Evolutionary conservation across 179 eudicot species (phyloP).

Genomic region (Actinidia chinensis): DNA sequence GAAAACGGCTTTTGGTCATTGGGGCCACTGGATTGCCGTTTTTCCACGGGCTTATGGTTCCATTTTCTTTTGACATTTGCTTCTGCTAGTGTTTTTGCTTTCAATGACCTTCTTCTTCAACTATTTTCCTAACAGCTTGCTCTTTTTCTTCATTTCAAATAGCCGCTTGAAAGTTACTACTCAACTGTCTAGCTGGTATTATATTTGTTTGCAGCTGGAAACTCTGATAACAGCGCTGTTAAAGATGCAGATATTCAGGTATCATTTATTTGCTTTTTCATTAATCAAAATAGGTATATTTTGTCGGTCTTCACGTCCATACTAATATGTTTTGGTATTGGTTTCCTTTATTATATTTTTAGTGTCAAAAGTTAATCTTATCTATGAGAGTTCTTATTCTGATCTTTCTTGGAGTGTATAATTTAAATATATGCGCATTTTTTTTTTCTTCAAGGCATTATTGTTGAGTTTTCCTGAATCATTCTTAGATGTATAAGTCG

Average conservation of each 20-base stretch:
- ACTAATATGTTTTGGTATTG: not conserved
- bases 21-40: no score
- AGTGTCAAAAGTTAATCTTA: no score
- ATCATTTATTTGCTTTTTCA: not conserved
- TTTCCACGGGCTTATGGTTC: not conserved
- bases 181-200: constrained; percentile 7
- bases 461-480: constrained; percentile 82
- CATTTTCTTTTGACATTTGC: not conserved
- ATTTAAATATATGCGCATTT: no score
- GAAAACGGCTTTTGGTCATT: not conserved
- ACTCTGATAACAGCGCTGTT: constrained; percentile 49
- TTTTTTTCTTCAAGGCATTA: constrained; percentile 50
- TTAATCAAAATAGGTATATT: not conserved
- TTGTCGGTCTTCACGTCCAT: not conserved
- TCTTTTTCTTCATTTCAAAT: not conserved
- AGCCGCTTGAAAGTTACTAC: constrained; percentile 1
- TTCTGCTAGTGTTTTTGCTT: not conserved
- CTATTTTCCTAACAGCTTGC: not conserved
- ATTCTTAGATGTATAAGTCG: constrained; percentile 73
- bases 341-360: not conserved
- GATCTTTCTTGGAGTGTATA: no score
- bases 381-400: no score
- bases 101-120: not conserved
- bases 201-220: constrained; percentile 58
- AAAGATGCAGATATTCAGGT: constrained; percentile 86